These are phyloP conservation scores for Ochromonas danica DNA, from an alignment of 108 stramenopile species.

Conservation along the genomic window DNA sequence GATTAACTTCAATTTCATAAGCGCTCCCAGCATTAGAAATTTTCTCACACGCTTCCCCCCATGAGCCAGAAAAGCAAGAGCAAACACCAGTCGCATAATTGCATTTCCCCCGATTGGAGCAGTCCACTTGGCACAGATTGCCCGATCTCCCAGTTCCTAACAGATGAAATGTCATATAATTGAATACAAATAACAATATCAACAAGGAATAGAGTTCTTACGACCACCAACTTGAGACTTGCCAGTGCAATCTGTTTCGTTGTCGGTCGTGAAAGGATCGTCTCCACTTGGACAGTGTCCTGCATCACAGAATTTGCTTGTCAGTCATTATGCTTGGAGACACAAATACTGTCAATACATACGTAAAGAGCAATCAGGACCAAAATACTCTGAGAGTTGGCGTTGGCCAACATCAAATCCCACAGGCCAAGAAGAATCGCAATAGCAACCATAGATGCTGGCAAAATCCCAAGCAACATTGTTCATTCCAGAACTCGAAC, in stretches of 20 bases:
- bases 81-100: constrained; percentile 67
- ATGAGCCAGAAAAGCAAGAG: constrained; percentile 67
- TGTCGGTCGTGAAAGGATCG: constrained; percentile 51
- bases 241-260: constrained; percentile 47
- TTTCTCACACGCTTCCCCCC: not conserved
- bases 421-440: constrained; percentile 55
- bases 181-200: not conserved
- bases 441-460: constrained; percentile 44
- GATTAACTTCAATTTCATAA: not conserved
- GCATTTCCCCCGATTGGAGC: constrained; percentile 70
- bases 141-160: constrained; percentile 31
- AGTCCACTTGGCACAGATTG: constrained; percentile 68
- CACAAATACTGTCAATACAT: not conserved
- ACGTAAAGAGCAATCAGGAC: constrained; percentile 58
- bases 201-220: not conserved
- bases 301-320: not conserved
- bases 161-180: not conserved
- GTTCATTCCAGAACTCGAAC: constrained; percentile 35
- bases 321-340: too few species aligned
- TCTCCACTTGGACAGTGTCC: constrained; percentile 59
- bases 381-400: constrained; percentile 60
- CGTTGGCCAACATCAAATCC: constrained; percentile 48
- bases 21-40: not conserved
- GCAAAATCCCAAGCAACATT: constrained; percentile 43
- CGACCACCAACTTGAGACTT: not conserved